These are phyloP conservation scores for Coniochaeta sp. DNA, from an alignment of 2,329 filamentous ascomycete species.

Conservation along the genomic window DNA sequence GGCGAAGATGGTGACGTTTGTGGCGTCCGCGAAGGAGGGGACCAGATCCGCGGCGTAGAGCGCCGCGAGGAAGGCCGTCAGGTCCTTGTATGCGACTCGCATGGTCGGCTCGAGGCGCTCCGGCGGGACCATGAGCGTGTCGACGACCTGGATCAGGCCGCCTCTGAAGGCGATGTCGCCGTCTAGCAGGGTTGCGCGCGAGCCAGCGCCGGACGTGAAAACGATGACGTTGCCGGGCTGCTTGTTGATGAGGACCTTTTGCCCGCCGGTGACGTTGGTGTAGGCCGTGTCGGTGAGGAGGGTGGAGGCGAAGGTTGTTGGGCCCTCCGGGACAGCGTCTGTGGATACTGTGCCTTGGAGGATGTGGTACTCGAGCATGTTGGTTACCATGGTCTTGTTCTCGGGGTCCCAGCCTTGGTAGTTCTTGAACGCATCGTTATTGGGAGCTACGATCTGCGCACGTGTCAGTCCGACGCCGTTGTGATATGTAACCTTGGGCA, in stretches of 20 bases:
- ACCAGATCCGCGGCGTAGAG: conserved; percentile 27
- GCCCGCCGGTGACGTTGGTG: conserved; percentile 42
- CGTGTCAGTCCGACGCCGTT: conserved; percentile 1
- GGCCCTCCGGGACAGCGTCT: conserved; percentile 25
- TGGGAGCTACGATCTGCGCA: conserved; percentile 45
- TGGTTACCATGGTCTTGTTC: conserved; percentile 33
- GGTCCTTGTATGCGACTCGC: conserved; percentile 23
- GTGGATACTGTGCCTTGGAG: conserved; percentile 41
- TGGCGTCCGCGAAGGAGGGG: conserved; percentile 31
- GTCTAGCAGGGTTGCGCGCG: conserved; percentile 31
- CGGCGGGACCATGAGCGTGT: conserved; percentile 43
- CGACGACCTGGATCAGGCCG: conserved; percentile 44
- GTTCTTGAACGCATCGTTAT: conserved; percentile 47
- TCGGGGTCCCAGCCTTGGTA: conserved; percentile 41
- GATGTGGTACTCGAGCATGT: conserved; percentile 56
- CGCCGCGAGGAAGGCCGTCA: conserved; percentile 33
- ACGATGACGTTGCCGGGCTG: conserved; percentile 32
- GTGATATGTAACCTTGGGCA: neutral
- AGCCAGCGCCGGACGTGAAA: conserved; percentile 31
- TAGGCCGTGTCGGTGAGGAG: conserved; percentile 32
- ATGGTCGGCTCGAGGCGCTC: conserved; percentile 26
- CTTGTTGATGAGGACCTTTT: conserved; percentile 38
- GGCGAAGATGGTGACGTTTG: conserved; percentile 47
- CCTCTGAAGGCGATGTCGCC: conserved; percentile 39
- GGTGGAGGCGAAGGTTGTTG: conserved; percentile 32